Conservation (phyloP, 176 grass and related monocot species). For the Coix lacrymajobi region DNA sequence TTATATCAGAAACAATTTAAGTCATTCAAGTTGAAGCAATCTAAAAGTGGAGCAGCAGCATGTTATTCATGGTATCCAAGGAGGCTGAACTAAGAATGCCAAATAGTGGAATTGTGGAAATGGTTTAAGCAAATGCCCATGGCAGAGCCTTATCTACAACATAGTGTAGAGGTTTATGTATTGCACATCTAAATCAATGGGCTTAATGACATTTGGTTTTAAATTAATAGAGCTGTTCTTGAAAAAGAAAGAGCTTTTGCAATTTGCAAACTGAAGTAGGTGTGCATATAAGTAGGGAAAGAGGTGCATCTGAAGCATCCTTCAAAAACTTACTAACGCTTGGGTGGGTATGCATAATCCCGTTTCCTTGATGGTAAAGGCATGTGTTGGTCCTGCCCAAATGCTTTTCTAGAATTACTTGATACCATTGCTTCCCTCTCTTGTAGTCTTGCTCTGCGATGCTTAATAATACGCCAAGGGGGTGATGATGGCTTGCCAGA, state of each 20-base stretch:
- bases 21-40: not conserved
- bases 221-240: not conserved
- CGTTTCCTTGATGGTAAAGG: slow-evolving; percentile 34
- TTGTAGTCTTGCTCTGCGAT: slow-evolving; percentile 1
- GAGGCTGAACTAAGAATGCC: not conserved
- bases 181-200: not conserved
- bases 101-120: not conserved
- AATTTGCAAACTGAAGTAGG: not conserved
- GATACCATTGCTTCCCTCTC: slow-evolving; percentile 7
- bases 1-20: not conserved
- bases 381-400: not conserved
- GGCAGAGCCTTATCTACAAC: not conserved
- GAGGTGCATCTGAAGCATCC: not conserved
- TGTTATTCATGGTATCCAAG: not conserved
- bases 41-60: not conserved
- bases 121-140: not conserved
- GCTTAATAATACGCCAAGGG: slow-evolving; percentile 20
- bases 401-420: slow-evolving; percentile 15
- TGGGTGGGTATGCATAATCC: slow-evolving; percentile 21
- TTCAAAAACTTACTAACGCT: slow-evolving; percentile 44
- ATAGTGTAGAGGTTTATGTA: not conserved
- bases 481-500: slow-evolving; percentile 17
- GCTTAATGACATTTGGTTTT: not conserved
- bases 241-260: not conserved
- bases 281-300: not conserved